Base-by-base conservation (phyloP, 2,329 filamentous ascomycete genomes). In the Diaporthe sp. region DNA sequence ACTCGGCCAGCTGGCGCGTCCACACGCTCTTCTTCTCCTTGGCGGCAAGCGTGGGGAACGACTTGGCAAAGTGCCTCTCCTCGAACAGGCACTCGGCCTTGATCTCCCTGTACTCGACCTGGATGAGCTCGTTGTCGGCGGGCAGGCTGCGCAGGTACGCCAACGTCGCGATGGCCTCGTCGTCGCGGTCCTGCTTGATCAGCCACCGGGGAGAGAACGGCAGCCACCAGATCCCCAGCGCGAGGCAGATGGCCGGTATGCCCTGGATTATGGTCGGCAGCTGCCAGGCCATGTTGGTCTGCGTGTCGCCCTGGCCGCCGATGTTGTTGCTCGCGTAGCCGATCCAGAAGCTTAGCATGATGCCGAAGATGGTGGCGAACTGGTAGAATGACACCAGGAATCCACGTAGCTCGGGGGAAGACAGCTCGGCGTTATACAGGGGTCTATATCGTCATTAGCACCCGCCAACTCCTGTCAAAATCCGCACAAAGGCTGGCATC, bases 351-450 rank as follows among this genome's bases (percentile, higher is more conserved):
- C 83, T 85, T 30, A 89, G 83, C 84, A 87, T 86, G 70, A 91
- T 88, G 25, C 88, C 89, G 39, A 89, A 84, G 6, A 88, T 89
- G 73, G 90, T 92, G 7, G 90, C 89, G 22, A 93, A 86, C 76
- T 92, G 92, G 75, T 93, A 91, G 12, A 93, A 85, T 8, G 89
- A 90, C 19, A 93, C 90, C 2, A 93, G 85, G 22, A 91, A 88
- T 50, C 92, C 92, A 73, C 92, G 86, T n/a, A 93, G 86, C 80
- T 94, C 91, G 1, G 92, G 91, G 13, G 91, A 87, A 1, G 89
- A 87, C 7, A 87, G 82, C 78, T 90, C 89, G 35, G 86, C 85
- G 63, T 87, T 87, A 78, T 88, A 88, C 0, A 88, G 77, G 1
- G 86, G 86, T 9, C 63, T 53, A 7, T 10, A 2, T 39, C 0